Evolutionary conservation across 2,329 filamentous ascomycete genomes (phyloP).

Genomic region (Fusarium sp.): DNA sequence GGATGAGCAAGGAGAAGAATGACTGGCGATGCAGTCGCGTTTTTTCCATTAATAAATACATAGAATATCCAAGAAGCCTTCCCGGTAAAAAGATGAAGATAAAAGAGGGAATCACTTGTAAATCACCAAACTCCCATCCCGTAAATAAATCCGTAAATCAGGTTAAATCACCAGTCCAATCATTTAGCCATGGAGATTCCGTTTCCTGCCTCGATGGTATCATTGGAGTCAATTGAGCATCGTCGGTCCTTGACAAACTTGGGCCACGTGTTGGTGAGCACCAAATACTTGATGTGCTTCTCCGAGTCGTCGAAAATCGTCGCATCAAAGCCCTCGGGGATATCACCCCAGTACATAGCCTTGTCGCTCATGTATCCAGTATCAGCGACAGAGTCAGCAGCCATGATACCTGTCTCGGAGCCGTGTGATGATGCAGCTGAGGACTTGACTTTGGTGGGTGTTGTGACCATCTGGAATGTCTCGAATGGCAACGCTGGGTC

Average conservation of each 20-base stretch:
- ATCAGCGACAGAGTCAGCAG: slow-evolving; percentile 5
- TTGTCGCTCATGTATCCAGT: slow-evolving; percentile 36
- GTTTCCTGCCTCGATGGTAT: slow-evolving; percentile 34
- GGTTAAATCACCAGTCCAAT: not conserved
- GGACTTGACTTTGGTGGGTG: slow-evolving; percentile 33
- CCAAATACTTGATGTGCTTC: slow-evolving; percentile 70
- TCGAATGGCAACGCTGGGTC: slow-evolving; percentile 58
- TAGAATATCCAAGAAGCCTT: slow-evolving; percentile 13
- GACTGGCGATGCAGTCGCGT: slow-evolving; percentile 9
- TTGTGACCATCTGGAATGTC: slow-evolving; percentile 34
- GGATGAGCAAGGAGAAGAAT: slow-evolving; percentile 1
- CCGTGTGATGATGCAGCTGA: slow-evolving; percentile 29
- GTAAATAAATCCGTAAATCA: not conserved
- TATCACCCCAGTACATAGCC: slow-evolving; percentile 53
- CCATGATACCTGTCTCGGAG: slow-evolving; percentile 39
- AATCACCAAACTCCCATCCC: slow-evolving; percentile 28
- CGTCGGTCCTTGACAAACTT: slow-evolving; percentile 61
- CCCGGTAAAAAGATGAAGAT: not conserved
- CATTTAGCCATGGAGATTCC: slow-evolving; percentile 5
- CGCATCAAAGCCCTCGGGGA: slow-evolving; percentile 61
- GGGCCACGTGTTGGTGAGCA: slow-evolving; percentile 75
- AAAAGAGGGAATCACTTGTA: slow-evolving; percentile 25
- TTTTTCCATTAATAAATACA: slow-evolving; percentile 25
- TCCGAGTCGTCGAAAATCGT: slow-evolving; percentile 69
- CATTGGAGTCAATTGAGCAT: slow-evolving; percentile 45